Conservation (phyloP, 352 stramenopile genomes). For the Phytophthora crassamura region DNA sequence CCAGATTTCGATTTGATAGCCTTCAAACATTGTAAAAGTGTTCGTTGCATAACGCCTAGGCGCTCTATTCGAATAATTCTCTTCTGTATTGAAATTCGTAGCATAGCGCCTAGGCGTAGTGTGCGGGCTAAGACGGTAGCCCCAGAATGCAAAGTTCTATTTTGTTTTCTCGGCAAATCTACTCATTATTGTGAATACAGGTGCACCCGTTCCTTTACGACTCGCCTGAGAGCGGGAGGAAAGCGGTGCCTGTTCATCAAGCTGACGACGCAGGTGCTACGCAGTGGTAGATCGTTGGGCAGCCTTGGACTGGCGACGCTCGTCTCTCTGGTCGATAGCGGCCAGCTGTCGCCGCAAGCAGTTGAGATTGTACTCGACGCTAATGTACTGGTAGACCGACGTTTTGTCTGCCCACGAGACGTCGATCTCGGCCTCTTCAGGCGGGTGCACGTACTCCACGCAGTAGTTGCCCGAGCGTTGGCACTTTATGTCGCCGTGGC, state of each 20-base stretch:
- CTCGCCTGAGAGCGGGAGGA: slow-evolving; percentile 9
- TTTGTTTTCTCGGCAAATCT: slow-evolving; percentile 16
- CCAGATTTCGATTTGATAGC: too few relatives aligned
- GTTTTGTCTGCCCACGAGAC: slow-evolving; percentile 86
- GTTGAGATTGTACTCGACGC: slow-evolving; percentile 50
- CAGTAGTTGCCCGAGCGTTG: slow-evolving; percentile 59
- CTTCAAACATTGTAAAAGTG: too few relatives aligned
- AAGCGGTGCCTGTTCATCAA: neutral
- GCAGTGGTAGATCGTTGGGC: too few relatives aligned
- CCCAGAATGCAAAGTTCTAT: slow-evolving; percentile 26
- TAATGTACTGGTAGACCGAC: slow-evolving; percentile 79
- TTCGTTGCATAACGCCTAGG: too few relatives aligned
- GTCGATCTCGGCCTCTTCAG: slow-evolving; percentile 67
- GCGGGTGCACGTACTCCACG: slow-evolving; percentile 75
- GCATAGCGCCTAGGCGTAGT: too few relatives aligned
- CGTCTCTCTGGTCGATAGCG: too few relatives aligned
- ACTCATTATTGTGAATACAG: slow-evolving; percentile 23
- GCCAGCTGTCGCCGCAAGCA: slow-evolving; percentile 47
- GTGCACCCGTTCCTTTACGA: slow-evolving; percentile 18
- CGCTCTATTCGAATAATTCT: too few relatives aligned
- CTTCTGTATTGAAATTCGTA: too few relatives aligned
- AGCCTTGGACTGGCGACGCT: too few relatives aligned
- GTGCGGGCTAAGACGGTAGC: too few relatives aligned
- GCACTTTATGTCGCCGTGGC: slow-evolving; percentile 74
- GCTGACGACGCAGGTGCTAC: neutral